A percentile compares a stretch with the other conserved stretches of the same genome.
Conservation (phyloP, 1,284 basidiomycete species). For the Neonothopanus nambi region DNA sequence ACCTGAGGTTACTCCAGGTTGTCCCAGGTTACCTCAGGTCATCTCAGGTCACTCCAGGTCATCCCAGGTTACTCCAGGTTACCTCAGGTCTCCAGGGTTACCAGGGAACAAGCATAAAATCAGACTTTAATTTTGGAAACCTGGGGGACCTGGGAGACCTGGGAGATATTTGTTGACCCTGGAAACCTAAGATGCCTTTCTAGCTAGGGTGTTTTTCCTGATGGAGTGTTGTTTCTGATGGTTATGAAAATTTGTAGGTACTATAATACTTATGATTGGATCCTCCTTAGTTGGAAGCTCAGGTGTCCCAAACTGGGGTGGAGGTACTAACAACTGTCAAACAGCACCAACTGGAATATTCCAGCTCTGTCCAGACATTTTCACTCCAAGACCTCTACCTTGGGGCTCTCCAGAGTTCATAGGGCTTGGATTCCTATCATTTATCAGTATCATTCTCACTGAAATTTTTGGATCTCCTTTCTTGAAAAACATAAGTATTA, state of each 20-base stretch:
- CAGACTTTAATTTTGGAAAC: no score
- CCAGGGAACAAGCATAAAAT: no score
- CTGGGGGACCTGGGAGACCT: no score
- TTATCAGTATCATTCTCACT: slow-evolving; percentile 73
- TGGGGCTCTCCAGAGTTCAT: slow-evolving; percentile 85
- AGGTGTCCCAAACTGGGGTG: slow-evolving; percentile 82
- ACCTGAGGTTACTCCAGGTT: no score
- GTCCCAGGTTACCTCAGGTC: no score
- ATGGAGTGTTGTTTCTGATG: no score
- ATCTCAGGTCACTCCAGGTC: no score
- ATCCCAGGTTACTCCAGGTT: no score
- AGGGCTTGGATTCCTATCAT: slow-evolving; percentile 83
- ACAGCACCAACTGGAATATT: slow-evolving; percentile 64
- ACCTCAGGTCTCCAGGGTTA: no score
- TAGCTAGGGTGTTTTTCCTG: no score
- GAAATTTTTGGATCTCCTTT: slow-evolving; percentile 84
- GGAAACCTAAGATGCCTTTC: no score
- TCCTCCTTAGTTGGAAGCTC: slow-evolving; percentile 72
- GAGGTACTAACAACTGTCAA: slow-evolving; percentile 73
- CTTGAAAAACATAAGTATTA: slow-evolving; percentile 76
- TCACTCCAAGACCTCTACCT: slow-evolving; percentile 56
- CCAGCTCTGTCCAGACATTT: slow-evolving; percentile 66
- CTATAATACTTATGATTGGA: slow-evolving; percentile 78
- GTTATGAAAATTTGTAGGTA: slow-evolving; percentile 42
- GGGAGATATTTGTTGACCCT: no score